These are phyloP conservation scores for Chrysoporthe austroafricana DNA, from an alignment of 2,329 filamentous ascomycete species.

Conservation along the genomic window DNA sequence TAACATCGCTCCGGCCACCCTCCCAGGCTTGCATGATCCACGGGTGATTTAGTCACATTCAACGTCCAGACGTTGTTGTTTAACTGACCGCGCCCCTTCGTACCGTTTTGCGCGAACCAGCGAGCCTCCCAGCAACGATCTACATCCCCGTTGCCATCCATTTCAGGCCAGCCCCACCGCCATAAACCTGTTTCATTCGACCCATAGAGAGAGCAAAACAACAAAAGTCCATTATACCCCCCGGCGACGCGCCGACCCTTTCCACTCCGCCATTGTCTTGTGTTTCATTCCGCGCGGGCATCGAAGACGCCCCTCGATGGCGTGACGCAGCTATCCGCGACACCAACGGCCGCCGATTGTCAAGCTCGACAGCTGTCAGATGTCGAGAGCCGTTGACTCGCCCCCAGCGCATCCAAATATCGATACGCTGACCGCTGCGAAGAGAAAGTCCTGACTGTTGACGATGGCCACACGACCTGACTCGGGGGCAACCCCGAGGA, in stretches of 20 bases:
- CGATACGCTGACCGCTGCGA: slow-evolving; percentile 3
- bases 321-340: slow-evolving; percentile 8
- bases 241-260: slow-evolving; percentile 4
- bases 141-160: not conserved
- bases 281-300: not conserved
- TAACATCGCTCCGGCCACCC: not conserved
- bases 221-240: not conserved
- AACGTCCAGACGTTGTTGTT: slow-evolving; percentile 1
- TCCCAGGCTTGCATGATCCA: not conserved
- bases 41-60: not conserved
- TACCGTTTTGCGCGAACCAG: not conserved
- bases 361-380: slow-evolving; percentile 14
- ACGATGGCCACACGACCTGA: slow-evolving; percentile 32
- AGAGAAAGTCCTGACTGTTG: slow-evolving; percentile 2
- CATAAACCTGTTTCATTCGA: no score
- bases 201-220: not conserved
- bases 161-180: not conserved
- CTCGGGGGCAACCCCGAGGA: slow-evolving; percentile 35
- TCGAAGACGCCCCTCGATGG: slow-evolving; percentile 5
- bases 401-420: slow-evolving; percentile 1
- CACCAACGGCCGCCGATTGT: slow-evolving; percentile 7
- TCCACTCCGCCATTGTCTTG: slow-evolving; percentile 4
- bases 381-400: slow-evolving; percentile 14
- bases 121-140: not conserved
- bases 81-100: not conserved